Conservation (phyloP, 306 rosid species). For the Trifolium fragiferum region DNA sequence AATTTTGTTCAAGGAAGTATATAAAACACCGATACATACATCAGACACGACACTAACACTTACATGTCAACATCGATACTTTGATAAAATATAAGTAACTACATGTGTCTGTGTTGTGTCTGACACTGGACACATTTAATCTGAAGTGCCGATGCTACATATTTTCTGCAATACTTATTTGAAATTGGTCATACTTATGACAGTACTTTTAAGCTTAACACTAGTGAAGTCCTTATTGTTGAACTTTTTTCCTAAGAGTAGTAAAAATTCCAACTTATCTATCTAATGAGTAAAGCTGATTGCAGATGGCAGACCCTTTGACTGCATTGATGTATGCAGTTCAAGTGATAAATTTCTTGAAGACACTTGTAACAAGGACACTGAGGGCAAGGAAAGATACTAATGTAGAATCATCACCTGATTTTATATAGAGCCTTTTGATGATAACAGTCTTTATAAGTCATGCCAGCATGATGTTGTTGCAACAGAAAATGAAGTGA, state of each 20-base stretch:
- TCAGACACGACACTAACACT: neutral
- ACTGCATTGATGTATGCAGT: slow-evolving; percentile 83
- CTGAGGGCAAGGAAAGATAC: slow-evolving; percentile 53
- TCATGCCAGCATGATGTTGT: slow-evolving; percentile 37
- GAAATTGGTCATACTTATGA: neutral
- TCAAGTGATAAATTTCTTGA: slow-evolving; percentile 80
- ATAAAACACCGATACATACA: neutral
- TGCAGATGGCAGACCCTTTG: slow-evolving; percentile 78
- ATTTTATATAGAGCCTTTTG: slow-evolving; percentile 49
- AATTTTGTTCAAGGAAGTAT: too few relatives aligned
- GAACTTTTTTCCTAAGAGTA: too few relatives aligned
- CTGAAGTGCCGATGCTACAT: neutral
- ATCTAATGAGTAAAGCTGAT: slow-evolving; percentile 8
- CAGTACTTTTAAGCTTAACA: neutral
- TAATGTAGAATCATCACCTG: slow-evolving; percentile 43
- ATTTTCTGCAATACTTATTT: slow-evolving; percentile 4
- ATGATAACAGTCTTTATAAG: slow-evolving; percentile 48
- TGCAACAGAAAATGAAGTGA: slow-evolving; percentile 41
- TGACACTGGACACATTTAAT: too few relatives aligned
- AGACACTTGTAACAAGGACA: slow-evolving; percentile 61
- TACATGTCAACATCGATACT: neutral
- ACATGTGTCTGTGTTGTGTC: neutral
- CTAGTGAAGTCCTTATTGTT: neutral
- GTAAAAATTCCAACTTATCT: neutral
- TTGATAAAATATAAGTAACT: neutral